Evolutionary conservation across 1,139 yeast genomes (phyloP), one percentile per base, ranked within the genome.

Genomic region (Chernovozyma sophiae-reginae): DNA sequence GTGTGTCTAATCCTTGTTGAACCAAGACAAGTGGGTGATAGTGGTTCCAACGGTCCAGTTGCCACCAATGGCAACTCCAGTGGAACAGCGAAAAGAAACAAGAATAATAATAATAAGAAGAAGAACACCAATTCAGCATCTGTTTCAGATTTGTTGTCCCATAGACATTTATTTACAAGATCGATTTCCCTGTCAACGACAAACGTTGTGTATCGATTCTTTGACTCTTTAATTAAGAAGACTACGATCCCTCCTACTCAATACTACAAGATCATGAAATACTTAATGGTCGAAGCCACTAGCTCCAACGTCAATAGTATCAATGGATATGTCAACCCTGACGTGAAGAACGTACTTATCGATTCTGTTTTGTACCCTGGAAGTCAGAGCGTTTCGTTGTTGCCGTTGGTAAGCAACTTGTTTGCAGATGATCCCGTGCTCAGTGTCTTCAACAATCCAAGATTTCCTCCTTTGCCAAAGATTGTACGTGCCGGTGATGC

Each of bases 131-230:
- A 65, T 18, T 49, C 72, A 1, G 69, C 71, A 20, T 75, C 82
- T 3, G 59, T 83, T 46, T 76, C 94, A 3, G 96, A 86, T 60
- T 60, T 83, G 30, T 67, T 84, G 33, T 79, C 92, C 1, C 86
- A 84, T 53, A 73, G 83, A 25, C 78, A 75, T 34, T 62, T 78
- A 34, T 85, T 86, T 47, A 52, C 58, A 13, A 54, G 61, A 10
- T 55, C 65, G 3, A 68, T 79, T 4, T 62, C 79, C 2, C 32
- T 42, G 0, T 26, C 43, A 1, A 72, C 79, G 10, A 46, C 68
- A 13, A 41, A 46, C 4, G 49, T 58, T 0, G 68, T 81, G 3
- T 65, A 78, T 41, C 40, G 46, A 1, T 83, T 86, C 49, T 68
- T 83, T 41, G 60, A 60, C 20, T 51, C 64, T 1, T 59, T 81